These are phyloP conservation scores for Aspergillus saccharolyticus DNA, from an alignment of 495 filamentous ascomycete genomes.

Conservation along the genomic window DNA sequence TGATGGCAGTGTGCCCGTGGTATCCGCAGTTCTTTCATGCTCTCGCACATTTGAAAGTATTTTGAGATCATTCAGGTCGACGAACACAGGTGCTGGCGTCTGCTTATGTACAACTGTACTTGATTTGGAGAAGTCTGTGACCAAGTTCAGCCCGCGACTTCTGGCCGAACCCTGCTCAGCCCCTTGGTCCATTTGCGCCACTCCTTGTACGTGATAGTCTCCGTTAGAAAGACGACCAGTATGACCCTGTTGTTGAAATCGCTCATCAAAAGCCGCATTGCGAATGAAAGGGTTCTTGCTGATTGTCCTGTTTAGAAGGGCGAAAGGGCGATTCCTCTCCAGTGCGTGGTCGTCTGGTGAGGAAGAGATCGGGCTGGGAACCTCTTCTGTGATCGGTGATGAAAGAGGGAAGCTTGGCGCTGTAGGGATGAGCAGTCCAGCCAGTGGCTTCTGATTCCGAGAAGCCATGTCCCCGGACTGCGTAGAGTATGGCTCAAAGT, in stretches of 20 bases:
- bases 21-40: constrained; percentile 27
- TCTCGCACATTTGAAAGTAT: constrained; percentile 32
- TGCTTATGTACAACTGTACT: constrained; percentile 12
- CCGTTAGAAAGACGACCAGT: neutral
- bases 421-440: constrained; percentile 28
- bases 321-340: constrained; percentile 27
- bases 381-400: constrained; percentile 43
- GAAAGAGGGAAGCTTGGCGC: constrained; percentile 39
- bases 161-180: constrained; percentile 25
- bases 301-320: constrained; percentile 26
- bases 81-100: constrained; percentile 20
- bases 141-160: constrained; percentile 57
- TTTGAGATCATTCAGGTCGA: constrained; percentile 41
- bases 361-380: constrained; percentile 34
- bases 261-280: constrained; percentile 9
- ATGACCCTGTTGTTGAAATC: neutral
- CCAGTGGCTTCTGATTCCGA: constrained; percentile 22
- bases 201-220: neutral
- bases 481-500: neutral
- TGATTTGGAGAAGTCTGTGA: constrained; percentile 48
- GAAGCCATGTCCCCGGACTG: constrained; percentile 21
- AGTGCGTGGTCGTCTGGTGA: constrained; percentile 31
- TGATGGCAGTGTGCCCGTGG: constrained; percentile 25
- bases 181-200: neutral
- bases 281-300: constrained; percentile 21